Conservation (phyloP, 495 filamentous ascomycete genomes). For the Penicillium subrubescens region DNA sequence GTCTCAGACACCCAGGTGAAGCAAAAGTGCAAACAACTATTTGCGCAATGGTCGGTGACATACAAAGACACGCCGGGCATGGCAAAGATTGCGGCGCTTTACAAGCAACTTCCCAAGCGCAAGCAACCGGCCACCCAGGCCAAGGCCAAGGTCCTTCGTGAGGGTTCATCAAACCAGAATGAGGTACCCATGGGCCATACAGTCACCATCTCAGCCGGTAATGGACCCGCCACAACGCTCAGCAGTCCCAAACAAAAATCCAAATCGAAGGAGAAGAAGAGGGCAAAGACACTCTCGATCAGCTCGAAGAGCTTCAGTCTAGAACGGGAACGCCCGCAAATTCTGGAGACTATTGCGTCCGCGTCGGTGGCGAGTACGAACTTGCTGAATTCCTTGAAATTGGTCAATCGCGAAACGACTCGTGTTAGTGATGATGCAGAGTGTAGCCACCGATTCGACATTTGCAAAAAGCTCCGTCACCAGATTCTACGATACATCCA, state of each 20-base stretch:
- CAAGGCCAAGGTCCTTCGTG: conserved; percentile 76
- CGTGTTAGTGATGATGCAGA: conserved; percentile 83
- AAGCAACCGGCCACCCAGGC: conserved; percentile 68
- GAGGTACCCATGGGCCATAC: conserved; percentile 58
- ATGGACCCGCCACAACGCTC: conserved; percentile 41
- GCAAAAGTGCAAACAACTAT: conserved; percentile 82
- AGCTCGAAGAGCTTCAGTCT: conserved; percentile 67
- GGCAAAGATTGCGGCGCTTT: conserved; percentile 73
- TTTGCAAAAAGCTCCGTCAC: conserved; percentile 79
- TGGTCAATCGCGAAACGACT: conserved; percentile 87
- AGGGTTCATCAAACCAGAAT: conserved; percentile 62
- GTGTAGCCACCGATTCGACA: conserved; percentile 76
- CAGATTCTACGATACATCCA: conserved; percentile 90
- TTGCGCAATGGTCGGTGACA: conserved; percentile 81
- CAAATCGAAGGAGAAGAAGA: conserved; percentile 44
- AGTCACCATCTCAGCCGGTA: conserved; percentile 44
- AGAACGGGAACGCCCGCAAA: conserved; percentile 81
- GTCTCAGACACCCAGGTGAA: conserved; percentile 84
- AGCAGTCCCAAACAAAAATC: conserved; percentile 40
- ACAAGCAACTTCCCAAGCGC: conserved; percentile 74
- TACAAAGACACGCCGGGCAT: conserved; percentile 85
- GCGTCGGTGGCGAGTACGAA: conserved; percentile 88
- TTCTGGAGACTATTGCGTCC: conserved; percentile 81
- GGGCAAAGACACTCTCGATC: conserved; percentile 36
- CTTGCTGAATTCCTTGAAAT: conserved; percentile 82